Evolutionary conservation across 352 stramenopile species (phyloP).

Genomic region (Phytophthora macrochlamydospora): DNA sequence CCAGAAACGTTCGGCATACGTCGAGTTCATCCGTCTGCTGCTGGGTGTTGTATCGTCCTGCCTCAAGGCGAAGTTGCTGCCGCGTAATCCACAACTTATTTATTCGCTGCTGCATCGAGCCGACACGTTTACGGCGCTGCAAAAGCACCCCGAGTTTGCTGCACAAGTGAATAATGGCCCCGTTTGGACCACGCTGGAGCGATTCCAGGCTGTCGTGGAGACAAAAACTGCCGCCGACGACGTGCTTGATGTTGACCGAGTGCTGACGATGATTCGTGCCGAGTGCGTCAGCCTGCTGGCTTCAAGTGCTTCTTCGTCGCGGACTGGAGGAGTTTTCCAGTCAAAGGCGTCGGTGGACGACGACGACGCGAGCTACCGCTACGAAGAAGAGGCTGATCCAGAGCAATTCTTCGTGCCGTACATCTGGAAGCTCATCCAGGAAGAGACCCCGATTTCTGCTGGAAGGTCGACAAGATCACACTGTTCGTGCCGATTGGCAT

Average conservation of each 20-base stretch:
- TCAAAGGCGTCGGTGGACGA: constrained; percentile 32
- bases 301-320: constrained; percentile 27
- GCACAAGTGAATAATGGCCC: constrained; percentile 64
- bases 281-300: constrained; percentile 74
- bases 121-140: constrained; percentile 58
- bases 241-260: constrained; percentile 66
- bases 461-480: constrained; percentile 83
- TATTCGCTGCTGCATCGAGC: constrained; percentile 82
- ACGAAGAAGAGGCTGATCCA: constrained; percentile 72
- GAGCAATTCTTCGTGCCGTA: constrained; percentile 85
- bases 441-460: constrained; percentile 83
- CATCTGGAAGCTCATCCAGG: constrained; percentile 77
- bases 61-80: constrained; percentile 66
- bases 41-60: constrained; percentile 71
- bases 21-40: constrained; percentile 78
- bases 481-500: constrained; percentile 53
- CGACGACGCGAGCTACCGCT: constrained; percentile 79
- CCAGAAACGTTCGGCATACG: constrained; percentile 67
- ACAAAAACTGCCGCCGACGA: constrained; percentile 54
- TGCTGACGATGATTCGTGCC: constrained; percentile 68
- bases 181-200: constrained; percentile 67
- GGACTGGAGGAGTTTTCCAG: constrained; percentile 12
- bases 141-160: constrained; percentile 63
- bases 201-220: constrained; percentile 68
- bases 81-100: constrained; percentile 86